Evolutionary conservation across 1,139 yeast species (phyloP), one percentile per base, ranked within the genome.

Genomic region (Blastobotrys serpentis): DNA sequence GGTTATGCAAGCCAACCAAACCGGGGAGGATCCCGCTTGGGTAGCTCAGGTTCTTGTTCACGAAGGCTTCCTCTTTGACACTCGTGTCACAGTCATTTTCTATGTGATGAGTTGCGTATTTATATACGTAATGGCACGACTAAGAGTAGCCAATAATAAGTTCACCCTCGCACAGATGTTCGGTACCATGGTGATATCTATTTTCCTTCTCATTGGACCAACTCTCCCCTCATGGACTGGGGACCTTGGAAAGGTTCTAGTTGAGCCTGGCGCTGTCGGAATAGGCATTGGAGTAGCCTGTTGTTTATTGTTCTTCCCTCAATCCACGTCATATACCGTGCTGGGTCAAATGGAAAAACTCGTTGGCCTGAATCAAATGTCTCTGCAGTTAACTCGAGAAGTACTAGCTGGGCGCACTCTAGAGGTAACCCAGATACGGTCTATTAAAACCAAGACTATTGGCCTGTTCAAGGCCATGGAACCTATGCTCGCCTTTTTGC

Each of bases 301-400:
- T 18, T 36, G 40, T 18, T 4, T 36, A 18, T n/a, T 36, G 11
- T 36, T 36, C 13, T 36, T 36, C 25, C 40, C 40, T 3, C 40
- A 36, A 14, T 36, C 40, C 25, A 36, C 40, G 5, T 36, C 40
- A 10, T 36, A 36, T 36, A 25, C 40, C 6, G 40, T 36, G 3
- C 14, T 36, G 40, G 40, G 25, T 18, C 19, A 36, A 14, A 19
- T 36, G 16, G 40, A 36, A 19, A 17, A 36, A 11, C 11, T 18
- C 13, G 25, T 36, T 19, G 10, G 25, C 3, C 11, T 36, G 8
- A 19, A 17, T 11, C 37, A 36, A 17, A 7, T 13, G 8, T 36
- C 40, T 36, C 40, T 17, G 40, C 5, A 36, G 13, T 7, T 4
- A 3, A 36, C 40, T 18, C 40, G 22, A 19, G 16, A 36, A 5